phyloP scores from a whole-genome alignment of 2,329 filamentous ascomycete genomes.

The Aspergillus chevalieri region DNA sequence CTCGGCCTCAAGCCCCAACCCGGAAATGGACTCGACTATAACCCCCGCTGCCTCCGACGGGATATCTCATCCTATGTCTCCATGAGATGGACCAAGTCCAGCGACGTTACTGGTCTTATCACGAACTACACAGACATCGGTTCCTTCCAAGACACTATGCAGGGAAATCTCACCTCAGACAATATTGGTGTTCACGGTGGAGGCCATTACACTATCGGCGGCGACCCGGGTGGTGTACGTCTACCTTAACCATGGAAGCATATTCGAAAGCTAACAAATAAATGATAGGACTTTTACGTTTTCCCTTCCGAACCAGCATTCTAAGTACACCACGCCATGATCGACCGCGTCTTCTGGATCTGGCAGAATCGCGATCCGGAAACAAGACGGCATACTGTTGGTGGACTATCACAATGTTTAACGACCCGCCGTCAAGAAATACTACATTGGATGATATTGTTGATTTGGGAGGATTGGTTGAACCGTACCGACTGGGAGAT shows the following conservation, averaged over 20 bases:
- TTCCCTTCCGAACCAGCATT: conserved; percentile 42
- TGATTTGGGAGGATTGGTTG: conserved; percentile 13
- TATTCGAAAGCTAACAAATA: background rate
- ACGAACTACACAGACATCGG: conserved; percentile 16
- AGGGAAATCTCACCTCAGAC: conserved; percentile 24
- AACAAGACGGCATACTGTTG: conserved; percentile 3
- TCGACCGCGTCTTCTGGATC: conserved; percentile 43
- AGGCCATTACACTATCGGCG: conserved; percentile 43
- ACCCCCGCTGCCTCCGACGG: conserved; percentile 26
- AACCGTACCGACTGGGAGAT: conserved; percentile 10
- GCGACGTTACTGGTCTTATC: conserved; percentile 15
- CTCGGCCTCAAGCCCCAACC: conserved; percentile 9
- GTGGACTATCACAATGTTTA: conserved; percentile 4
- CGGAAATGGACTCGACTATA: conserved; percentile 19
- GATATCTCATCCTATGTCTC: conserved; percentile 18
- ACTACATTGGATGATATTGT: conserved; percentile 20
- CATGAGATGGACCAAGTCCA: conserved; percentile 11
- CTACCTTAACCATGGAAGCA: background rate
- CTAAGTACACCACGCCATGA: conserved; percentile 42
- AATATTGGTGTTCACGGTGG: conserved; percentile 39
- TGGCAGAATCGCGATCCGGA: conserved; percentile 38
- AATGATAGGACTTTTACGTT: conserved; percentile 34
- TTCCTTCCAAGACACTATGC: conserved; percentile 15
- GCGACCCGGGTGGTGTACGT: conserved; percentile 33
- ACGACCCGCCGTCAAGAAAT: conserved; percentile 14